Base-by-base conservation (phyloP, 805 yeast genomes). In the Candida orba region DNA sequence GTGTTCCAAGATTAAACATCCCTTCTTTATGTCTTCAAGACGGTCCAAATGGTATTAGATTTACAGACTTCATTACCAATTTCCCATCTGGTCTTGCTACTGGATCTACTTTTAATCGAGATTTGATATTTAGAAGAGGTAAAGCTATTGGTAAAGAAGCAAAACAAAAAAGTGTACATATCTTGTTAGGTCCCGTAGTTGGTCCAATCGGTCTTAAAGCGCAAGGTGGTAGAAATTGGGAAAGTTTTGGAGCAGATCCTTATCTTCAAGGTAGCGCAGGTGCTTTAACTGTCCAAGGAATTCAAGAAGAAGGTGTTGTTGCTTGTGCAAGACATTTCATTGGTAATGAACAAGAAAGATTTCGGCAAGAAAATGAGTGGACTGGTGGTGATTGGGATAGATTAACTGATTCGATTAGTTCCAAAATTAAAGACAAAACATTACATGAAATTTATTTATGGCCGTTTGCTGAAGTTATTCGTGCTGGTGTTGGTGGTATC, bases 161-260 rank as follows among this genome's bases (percentile, higher is more conserved):
- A 47, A 69, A 67, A 48, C 61, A 55, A 4, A 78, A 78, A 53
- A 82, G 82, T 23, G 77, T 75, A 14, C 73, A 78, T 53, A 65
- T 76, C 32, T 66, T 74, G 13, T 62, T 78, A 30, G 83, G 81
- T 0, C 85, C 84, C 1, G 65, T 67, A 3, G 64, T 75, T 34
- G 84, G 83, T 0, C 84, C 84, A 10, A 67, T 79, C 36, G 85
- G 84, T 0, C 64, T 68, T 31, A 73, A 78, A 52, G 84, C 82
- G 4, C 73, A 72, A 34, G 84, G 81, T 20, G 84, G 85, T 6
- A 44, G 47, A 38, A 44, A 44, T 29, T 44, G 47, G 44, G 47
- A 44, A 23, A 37, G 44, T 25, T 44, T 41, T 41, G 44, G 47
- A 3, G 36, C 47, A 10, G 48, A 45, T 32, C 44, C 48, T 14